phyloP scores from a whole-genome alignment of 2,329 filamentous ascomycete species.

The Dactylonectria estremocensis region DNA sequence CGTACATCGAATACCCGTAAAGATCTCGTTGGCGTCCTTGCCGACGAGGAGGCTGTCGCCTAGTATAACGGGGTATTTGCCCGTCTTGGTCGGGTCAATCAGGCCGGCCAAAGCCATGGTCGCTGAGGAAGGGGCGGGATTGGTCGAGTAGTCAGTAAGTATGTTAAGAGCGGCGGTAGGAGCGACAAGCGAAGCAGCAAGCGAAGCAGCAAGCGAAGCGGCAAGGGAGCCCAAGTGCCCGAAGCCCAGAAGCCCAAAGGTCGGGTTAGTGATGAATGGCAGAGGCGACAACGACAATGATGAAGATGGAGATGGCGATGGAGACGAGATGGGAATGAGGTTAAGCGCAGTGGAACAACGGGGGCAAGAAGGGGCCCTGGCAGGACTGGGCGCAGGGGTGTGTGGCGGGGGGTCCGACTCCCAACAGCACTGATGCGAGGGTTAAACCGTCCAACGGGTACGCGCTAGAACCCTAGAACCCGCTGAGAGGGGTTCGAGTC shows the following conservation, averaged over 20 bases:
- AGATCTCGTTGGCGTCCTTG: constrained; percentile 70
- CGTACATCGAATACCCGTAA: constrained; percentile 74
- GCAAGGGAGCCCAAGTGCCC: neutral
- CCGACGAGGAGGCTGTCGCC: constrained; percentile 72
- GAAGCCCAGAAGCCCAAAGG: neutral
- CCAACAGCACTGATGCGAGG: neutral
- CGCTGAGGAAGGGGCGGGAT: constrained; percentile 1
- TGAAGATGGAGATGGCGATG: neutral
- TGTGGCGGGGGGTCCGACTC: neutral
- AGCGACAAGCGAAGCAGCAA: neutral
- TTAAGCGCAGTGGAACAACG: constrained; percentile 5
- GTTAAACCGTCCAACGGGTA: neutral
- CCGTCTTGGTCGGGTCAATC: constrained; percentile 73
- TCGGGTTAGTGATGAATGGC: neutral
- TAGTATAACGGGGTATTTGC: constrained; percentile 75
- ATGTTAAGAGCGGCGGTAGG: neutral
- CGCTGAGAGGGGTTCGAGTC: neutral
- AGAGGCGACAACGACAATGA: neutral
- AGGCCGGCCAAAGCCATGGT: constrained; percentile 55
- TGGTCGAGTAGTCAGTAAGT: neutral
- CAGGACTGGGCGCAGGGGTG: neutral
- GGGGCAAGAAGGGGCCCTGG: neutral
- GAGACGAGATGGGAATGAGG: neutral
- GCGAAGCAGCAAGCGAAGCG: neutral
- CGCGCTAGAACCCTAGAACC: neutral